These are phyloP conservation scores for Ustilago xerochloae DNA, from an alignment of 1,284 basidiomycete species.

Conservation along the genomic window DNA sequence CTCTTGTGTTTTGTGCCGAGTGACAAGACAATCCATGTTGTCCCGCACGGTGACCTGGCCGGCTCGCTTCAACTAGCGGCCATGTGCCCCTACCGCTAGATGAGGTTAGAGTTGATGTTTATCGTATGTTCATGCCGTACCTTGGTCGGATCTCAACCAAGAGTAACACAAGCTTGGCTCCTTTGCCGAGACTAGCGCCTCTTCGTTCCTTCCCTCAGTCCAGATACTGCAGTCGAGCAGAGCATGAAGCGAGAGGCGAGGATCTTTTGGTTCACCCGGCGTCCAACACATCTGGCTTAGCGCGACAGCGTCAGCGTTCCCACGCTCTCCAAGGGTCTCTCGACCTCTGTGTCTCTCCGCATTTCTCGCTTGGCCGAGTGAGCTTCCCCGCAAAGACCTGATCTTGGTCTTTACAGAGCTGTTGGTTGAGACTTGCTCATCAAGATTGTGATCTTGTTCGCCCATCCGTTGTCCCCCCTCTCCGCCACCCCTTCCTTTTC, in stretches of 20 bases:
- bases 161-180: not conserved
- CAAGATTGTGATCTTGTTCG: not conserved
- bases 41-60: not conserved
- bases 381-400: not conserved
- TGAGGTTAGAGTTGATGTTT: not conserved
- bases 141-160: not conserved
- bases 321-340: not conserved
- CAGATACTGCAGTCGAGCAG: not conserved
- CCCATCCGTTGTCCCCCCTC: not conserved
- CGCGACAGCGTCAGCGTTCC: not conserved
- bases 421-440: not conserved
- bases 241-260: not conserved
- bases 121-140: not conserved
- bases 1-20: not conserved
- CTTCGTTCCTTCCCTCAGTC: not conserved
- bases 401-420: no score
- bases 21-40: not conserved
- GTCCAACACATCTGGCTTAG: no score
- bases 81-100: not conserved
- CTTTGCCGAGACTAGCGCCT: not conserved
- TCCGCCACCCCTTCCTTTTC: not conserved
- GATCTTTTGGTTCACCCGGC: slow-evolving; percentile 3
- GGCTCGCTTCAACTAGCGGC: no score
- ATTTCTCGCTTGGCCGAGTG: no score
- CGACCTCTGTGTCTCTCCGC: not conserved